Percentiles rank a stretch among this genome's conserved stretches.
phyloP scores from a whole-genome alignment of 2,329 filamentous ascomycete genomes.

The Ophioceras dolichostomum region DNA sequence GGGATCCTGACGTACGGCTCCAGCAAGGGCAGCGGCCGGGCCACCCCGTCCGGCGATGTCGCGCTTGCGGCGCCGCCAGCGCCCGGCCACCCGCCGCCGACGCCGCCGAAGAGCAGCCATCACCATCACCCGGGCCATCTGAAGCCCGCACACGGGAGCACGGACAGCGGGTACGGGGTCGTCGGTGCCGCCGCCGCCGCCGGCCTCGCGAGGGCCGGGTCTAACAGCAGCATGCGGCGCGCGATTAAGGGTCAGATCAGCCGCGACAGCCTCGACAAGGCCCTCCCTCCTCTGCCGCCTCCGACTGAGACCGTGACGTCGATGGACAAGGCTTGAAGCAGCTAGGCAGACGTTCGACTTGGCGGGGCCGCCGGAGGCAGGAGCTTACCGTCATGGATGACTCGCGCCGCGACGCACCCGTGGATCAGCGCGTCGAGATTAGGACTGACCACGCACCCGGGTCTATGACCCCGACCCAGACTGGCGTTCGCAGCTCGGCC shows the following conservation, averaged over 20 bases:
- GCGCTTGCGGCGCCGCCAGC: too few relatives aligned
- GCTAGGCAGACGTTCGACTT: neutral
- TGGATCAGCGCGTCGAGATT: too few relatives aligned
- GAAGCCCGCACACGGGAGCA: conserved; percentile 34
- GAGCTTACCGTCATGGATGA: too few relatives aligned
- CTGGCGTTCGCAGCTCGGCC: too few relatives aligned
- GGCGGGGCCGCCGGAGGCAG: too few relatives aligned
- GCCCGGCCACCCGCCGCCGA: conserved; percentile 23
- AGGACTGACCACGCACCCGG: too few relatives aligned
- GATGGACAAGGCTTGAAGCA: neutral
- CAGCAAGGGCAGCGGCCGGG: conserved; percentile 16
- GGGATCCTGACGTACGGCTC: conserved; percentile 17
- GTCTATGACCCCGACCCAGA: too few relatives aligned
- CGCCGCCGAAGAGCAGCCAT: conserved; percentile 29
- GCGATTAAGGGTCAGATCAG: conserved; percentile 27
- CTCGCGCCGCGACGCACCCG: too few relatives aligned
- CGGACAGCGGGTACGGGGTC: conserved; percentile 34
- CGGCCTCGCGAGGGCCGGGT: conserved; percentile 12
- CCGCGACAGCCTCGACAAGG: conserved; percentile 48
- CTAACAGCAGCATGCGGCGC: conserved; percentile 5
- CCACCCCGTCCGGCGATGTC: too few relatives aligned
- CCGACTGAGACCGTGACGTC: neutral
- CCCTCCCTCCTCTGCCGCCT: conserved; percentile 44
- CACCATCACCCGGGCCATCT: too few relatives aligned
- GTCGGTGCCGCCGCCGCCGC: conserved; percentile 9